Base-by-base conservation (phyloP, 768 basidiomycete genomes). In the Tubosaeta brunneosetosa region DNA sequence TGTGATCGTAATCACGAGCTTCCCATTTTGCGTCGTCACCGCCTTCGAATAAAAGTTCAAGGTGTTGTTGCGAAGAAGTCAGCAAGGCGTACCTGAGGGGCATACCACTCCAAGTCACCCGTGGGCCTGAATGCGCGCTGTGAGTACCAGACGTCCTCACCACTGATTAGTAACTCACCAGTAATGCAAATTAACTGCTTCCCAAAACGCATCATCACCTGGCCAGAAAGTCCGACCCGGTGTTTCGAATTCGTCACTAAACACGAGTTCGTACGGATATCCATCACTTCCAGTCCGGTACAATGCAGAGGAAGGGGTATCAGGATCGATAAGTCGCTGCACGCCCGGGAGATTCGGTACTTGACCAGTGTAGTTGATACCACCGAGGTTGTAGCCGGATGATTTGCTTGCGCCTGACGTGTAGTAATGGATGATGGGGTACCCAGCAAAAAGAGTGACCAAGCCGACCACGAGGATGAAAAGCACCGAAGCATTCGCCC, bases 171-270 rank as follows among this genome's bases (percentile, higher is more conserved):
- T n/a, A 2, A 55, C 73, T 53, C 38, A 70, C 87, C 89, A 91
- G 68, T 95, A 97, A 65, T 94, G 83, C 31, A 94, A 67, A 66
- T 95, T 84, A 9, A 77, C 84, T 22, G 89, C 94, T 65, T 94
- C 91, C 93, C 85, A 88, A 67, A 71, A 95, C 65, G 77, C 82
- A 77, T 79, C 94, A 73, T 85, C 95, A 63, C 78, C 95, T 65
- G 70, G 88, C 79, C 59, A 93, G 78, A 82, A 89, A 68, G 77
- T 88, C 71, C 65, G 83, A 56, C 75, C 94, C 58, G 74, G 86
- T 65, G 56, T 80, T 73, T 83, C 85, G 77, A 85, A 95, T 69
- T 91, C 88, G 66, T 91, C 89, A 51, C 88, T 91, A 73, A 94
- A 98, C 2, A 91, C 87, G 29, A 99, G 82, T 49, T 85, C 73